Evolutionary conservation across 1,139 yeast genomes (phyloP).

Genomic region (Suhomyces chickasaworum): DNA sequence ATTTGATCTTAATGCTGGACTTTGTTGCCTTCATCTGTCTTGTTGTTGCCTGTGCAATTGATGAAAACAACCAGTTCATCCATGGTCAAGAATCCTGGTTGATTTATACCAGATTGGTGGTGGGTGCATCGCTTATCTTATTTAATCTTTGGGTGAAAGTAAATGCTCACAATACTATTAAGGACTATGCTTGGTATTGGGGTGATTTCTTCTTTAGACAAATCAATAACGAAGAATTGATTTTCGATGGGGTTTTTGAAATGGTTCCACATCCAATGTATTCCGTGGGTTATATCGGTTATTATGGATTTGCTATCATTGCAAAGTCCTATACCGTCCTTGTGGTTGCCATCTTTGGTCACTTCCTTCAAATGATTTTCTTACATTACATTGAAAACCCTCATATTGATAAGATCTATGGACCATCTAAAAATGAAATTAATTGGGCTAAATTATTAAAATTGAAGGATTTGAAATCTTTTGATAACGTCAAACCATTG

Average conservation of each 20-base stretch:
- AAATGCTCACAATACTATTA: conserved; percentile 86
- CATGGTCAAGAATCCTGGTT: conserved; percentile 37
- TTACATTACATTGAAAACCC: conserved; percentile 82
- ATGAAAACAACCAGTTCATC: conserved; percentile 43
- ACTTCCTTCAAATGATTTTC: conserved; percentile 76
- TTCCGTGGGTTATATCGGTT: conserved; percentile 86
- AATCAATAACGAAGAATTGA: conserved; percentile 70
- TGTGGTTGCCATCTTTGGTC: conserved; percentile 73
- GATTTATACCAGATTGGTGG: conserved; percentile 37
- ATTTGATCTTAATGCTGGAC: conserved; percentile 83
- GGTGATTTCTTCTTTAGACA: conserved; percentile 89
- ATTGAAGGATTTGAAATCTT: conserved; percentile 47
- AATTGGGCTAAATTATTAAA: conserved; percentile 40
- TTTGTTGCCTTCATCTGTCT: conserved; percentile 75
- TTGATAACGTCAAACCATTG: conserved; percentile 55
- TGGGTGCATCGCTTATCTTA: conserved; percentile 55
- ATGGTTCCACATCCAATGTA: conserved; percentile 95
- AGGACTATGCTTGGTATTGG: conserved; percentile 96
- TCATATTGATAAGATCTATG: conserved; percentile 81
- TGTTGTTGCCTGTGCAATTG: conserved; percentile 58
- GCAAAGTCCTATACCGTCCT: conserved; percentile 76
- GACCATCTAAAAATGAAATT: conserved; percentile 44
- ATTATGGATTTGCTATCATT: conserved; percentile 80
- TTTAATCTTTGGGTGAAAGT: conserved; percentile 87
- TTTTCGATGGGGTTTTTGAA: conserved; percentile 89